phyloP scores from a whole-genome alignment of 148 eudicot genomes.

The Pharnaceum exiguum region DNA sequence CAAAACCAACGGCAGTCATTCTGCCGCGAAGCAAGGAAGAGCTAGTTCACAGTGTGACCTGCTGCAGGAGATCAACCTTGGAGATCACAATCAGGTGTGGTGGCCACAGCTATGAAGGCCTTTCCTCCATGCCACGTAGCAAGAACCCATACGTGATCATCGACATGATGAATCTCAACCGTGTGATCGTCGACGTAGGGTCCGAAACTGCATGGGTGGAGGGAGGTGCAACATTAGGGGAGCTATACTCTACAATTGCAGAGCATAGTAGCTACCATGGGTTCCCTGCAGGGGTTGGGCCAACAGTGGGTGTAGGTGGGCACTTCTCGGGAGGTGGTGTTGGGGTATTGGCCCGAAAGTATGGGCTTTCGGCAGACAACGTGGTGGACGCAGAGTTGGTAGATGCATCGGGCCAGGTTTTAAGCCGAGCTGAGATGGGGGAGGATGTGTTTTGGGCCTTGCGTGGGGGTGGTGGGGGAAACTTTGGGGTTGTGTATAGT shows the following conservation, averaged over 20 bases:
- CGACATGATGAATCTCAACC: slow-evolving; percentile 34
- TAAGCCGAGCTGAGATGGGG: slow-evolving; percentile 25
- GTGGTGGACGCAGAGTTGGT: slow-evolving; percentile 25
- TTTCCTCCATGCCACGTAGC: slow-evolving; percentile 38
- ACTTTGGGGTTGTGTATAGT: slow-evolving; percentile 29
- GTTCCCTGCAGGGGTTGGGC: slow-evolving; percentile 33
- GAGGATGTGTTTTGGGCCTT: slow-evolving; percentile 41
- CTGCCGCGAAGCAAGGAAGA: slow-evolving; percentile 43
- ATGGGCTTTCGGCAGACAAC: slow-evolving; percentile 47
- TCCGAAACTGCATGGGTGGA: slow-evolving; percentile 38
- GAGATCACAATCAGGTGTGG: slow-evolving; percentile 58
- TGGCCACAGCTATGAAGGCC: slow-evolving; percentile 70
- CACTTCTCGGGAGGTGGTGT: slow-evolving; percentile 38
- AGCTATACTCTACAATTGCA: slow-evolving; percentile 28
- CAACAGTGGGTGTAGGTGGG: slow-evolving; percentile 38
- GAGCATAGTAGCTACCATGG: slow-evolving; percentile 18
- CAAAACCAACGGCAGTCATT: slow-evolving; percentile 36
- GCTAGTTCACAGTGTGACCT: slow-evolving; percentile 27
- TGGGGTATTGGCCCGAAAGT: slow-evolving; percentile 33
- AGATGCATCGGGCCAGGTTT: slow-evolving; percentile 13
- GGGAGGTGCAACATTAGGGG: slow-evolving; percentile 68
- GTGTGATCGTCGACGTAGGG: slow-evolving; percentile 22
- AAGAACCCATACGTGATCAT: slow-evolving; percentile 42
- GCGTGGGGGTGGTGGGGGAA: slow-evolving; percentile 36
- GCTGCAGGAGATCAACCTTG: slow-evolving; percentile 20